Conservation (phyloP, 1,139 yeast genomes). For the Kurtzmaniella quercitrusa region DNA sequence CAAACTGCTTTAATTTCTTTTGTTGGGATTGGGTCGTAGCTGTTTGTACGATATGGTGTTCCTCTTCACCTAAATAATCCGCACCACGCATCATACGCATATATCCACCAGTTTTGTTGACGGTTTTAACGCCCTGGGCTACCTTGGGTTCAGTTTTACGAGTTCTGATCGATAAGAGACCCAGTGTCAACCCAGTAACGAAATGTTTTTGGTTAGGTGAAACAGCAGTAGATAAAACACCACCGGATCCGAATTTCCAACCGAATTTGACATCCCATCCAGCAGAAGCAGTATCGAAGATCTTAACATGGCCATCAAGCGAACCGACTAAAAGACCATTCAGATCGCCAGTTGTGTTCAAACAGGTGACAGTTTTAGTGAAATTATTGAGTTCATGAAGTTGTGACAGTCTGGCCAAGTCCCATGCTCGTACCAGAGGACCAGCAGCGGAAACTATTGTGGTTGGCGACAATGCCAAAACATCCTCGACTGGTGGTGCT, state of each 20-base stretch:
- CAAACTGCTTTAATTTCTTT: constrained; percentile 74
- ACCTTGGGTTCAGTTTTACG: constrained; percentile 66
- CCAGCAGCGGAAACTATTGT: constrained; percentile 86
- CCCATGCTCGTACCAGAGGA: constrained; percentile 87
- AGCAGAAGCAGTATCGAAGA: constrained; percentile 72
- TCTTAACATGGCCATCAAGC: constrained; percentile 94
- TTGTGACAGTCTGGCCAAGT: constrained; percentile 69
- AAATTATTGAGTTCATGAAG: constrained; percentile 70
- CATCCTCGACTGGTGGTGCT: constrained; percentile 73
- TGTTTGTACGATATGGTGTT: constrained; percentile 66
- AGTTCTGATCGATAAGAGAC: constrained; percentile 83
- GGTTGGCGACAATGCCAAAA: constrained; percentile 77
- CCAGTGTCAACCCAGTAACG: constrained; percentile 91
- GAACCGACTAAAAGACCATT: constrained; percentile 84
- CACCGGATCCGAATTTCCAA: constrained; percentile 90
- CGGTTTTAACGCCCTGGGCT: constrained; percentile 43
- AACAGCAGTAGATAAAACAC: constrained; percentile 83
- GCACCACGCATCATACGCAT: constrained; percentile 86
- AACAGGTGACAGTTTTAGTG: constrained; percentile 87
- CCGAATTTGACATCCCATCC: constrained; percentile 92
- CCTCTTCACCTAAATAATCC: constrained; percentile 87
- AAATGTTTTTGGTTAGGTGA: constrained; percentile 73
- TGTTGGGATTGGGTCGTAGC: constrained; percentile 36
- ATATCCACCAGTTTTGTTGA: constrained; percentile 48
- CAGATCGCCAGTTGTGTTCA: constrained; percentile 64